Evolutionary conservation across 2,329 filamentous ascomycete species (phyloP).

Genomic region (Hypoxylon sp.): DNA sequence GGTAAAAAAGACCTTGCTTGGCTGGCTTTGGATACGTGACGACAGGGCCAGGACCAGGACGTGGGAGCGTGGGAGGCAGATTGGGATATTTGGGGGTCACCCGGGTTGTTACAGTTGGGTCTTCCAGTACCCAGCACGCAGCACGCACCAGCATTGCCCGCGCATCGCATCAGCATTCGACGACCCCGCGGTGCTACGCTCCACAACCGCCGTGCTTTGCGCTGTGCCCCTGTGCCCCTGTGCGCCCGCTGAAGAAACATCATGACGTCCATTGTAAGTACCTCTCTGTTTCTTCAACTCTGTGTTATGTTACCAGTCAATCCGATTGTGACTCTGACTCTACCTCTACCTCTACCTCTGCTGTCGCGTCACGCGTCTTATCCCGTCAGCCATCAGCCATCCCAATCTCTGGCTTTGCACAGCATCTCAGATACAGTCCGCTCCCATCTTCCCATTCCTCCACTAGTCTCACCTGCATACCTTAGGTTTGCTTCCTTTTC

Average conservation of each 20-base stretch:
- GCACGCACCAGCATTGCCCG: background rate
- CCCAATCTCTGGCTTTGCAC: slow-evolving; percentile 12
- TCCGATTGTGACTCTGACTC: slow-evolving; percentile 9
- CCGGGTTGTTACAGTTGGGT: background rate
- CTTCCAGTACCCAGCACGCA: background rate
- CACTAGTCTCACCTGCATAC: slow-evolving; percentile 40
- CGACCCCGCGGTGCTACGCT: slow-evolving; percentile 38
- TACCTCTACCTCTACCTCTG: slow-evolving; percentile 5
- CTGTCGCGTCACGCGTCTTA: slow-evolving; percentile 34
- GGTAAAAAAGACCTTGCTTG: slow-evolving; percentile 35
- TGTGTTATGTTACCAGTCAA: slow-evolving; percentile 14
- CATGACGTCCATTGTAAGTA: slow-evolving; percentile 53
- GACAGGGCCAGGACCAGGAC: slow-evolving; percentile 30
- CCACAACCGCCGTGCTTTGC: slow-evolving; percentile 30
- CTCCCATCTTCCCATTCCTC: background rate
- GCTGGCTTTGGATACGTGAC: slow-evolving; percentile 33
- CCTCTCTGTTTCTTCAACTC: slow-evolving; percentile 27
- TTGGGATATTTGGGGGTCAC: slow-evolving; percentile 40
- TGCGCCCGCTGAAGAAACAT: slow-evolving; percentile 37
- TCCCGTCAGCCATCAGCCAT: slow-evolving; percentile 10
- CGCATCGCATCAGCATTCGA: slow-evolving; percentile 5
- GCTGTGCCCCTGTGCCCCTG: background rate
- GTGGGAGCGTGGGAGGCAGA: slow-evolving; percentile 39
- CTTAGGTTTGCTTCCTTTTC: slow-evolving; percentile 27
- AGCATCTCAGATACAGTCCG: slow-evolving; percentile 14